A percentile compares a stretch with the other conserved stretches of the same genome.
phyloP scores from a whole-genome alignment of 2,329 filamentous ascomycete genomes.

The Pseudocercospora fijiensis region DNA sequence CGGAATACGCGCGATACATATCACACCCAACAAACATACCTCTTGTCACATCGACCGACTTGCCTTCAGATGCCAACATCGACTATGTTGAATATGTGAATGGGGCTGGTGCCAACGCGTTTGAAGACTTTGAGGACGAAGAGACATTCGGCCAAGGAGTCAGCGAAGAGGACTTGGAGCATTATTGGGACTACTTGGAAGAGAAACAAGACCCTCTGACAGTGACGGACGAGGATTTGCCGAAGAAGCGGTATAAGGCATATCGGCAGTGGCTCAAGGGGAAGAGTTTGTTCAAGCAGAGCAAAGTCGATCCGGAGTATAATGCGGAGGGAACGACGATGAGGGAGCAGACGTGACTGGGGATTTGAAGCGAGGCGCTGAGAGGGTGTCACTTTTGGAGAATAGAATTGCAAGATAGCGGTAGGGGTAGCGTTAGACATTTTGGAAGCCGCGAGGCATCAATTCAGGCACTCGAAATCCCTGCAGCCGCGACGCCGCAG shows the following conservation, averaged over 20 bases:
- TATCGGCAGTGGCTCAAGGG: conserved; percentile 93
- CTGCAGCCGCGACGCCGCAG: not conserved
- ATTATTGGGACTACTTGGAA: conserved; percentile 74
- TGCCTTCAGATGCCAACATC: conserved; percentile 55
- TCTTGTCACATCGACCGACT: conserved; percentile 67
- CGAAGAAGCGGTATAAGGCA: conserved; percentile 94
- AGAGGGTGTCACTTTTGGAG: no score
- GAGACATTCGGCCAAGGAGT: conserved; percentile 49
- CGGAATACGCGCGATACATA: conserved; percentile 87
- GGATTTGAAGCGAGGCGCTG: not conserved
- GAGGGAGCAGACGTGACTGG: not conserved
- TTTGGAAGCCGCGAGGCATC: not conserved
- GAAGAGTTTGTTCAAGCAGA: conserved; percentile 94
- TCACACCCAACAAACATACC: conserved; percentile 85
- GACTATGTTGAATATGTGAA: conserved; percentile 82
- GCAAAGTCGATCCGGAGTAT: conserved; percentile 54
- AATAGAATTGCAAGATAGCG: not conserved
- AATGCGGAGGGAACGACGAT: not conserved
- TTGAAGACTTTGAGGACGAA: conserved; percentile 38
- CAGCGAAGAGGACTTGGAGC: conserved; percentile 65
- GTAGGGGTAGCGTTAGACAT: not conserved
- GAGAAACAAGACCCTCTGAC: conserved; percentile 81
- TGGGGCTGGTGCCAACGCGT: conserved; percentile 63
- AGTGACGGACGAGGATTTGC: conserved; percentile 79
- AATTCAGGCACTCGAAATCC: not conserved